Evolutionary conservation across 2,329 filamentous ascomycete species (phyloP).

Genomic region (Fusarium virguliforme): DNA sequence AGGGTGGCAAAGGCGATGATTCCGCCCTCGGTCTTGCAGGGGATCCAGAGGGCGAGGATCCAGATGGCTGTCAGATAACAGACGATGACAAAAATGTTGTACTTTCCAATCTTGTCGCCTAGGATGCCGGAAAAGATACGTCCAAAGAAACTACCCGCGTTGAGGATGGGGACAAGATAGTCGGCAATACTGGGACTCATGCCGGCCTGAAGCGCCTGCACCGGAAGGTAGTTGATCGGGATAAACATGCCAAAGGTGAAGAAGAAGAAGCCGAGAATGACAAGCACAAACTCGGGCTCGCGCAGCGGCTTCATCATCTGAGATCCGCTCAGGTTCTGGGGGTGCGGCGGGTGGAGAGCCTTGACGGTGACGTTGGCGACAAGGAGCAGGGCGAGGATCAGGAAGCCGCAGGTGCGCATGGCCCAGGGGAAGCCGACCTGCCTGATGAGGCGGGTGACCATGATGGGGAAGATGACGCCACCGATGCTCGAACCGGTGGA

Average conservation of each 20-base stretch:
- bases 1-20: conserved; percentile 60
- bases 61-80: conserved; percentile 59
- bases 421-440: conserved; percentile 59
- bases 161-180: conserved; percentile 59
- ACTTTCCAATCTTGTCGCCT: conserved; percentile 58
- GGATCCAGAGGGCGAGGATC: conserved; percentile 63
- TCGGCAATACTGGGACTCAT: conserved; percentile 51
- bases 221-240: conserved; percentile 57
- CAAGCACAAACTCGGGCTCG: conserved; percentile 54
- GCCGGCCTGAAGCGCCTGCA: conserved; percentile 53
- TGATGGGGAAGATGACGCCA: conserved; percentile 61
- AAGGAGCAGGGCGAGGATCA: conserved; percentile 55
- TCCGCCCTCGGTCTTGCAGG: conserved; percentile 50
- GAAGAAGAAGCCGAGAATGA: conserved; percentile 54
- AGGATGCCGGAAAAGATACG: conserved; percentile 55
- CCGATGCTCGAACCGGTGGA: conserved; percentile 58
- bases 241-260: conserved; percentile 58
- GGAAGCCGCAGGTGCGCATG: conserved; percentile 58
- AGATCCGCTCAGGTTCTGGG: conserved; percentile 50
- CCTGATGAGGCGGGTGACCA: conserved; percentile 56
- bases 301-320: conserved; percentile 54
- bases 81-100: conserved; percentile 64
- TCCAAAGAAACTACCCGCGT: conserved; percentile 58
- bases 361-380: conserved; percentile 54
- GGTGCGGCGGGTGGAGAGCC: conserved; percentile 44